Evolutionary conservation across 2,329 filamentous ascomycete genomes (phyloP).

Genomic region (Leptodontidium sp.): DNA sequence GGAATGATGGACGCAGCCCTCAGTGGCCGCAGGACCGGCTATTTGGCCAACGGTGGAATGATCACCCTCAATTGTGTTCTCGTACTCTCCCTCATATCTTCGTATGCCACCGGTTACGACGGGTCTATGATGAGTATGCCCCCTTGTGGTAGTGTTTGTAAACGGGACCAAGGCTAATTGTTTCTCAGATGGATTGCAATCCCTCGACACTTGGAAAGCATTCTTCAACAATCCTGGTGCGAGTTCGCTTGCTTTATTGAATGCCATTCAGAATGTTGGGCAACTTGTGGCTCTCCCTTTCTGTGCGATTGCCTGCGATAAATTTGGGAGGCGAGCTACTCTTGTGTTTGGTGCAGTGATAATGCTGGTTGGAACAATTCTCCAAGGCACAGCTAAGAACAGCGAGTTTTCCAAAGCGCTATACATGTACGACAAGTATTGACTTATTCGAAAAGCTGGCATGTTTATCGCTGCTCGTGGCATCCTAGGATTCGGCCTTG

Average conservation of each 20-base stretch:
- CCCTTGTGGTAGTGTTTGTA: background rate
- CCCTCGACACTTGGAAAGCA: constrained; percentile 52
- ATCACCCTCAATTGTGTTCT: constrained; percentile 40
- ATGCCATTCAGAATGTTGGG: constrained; percentile 43
- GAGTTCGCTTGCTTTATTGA: constrained; percentile 33
- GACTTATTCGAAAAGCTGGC: constrained; percentile 20
- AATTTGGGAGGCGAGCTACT: constrained; percentile 34
- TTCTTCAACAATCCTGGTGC: constrained; percentile 48
- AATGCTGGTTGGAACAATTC: constrained; percentile 31
- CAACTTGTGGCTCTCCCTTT: constrained; percentile 40
- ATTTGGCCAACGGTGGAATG: constrained; percentile 38
- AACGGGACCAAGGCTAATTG: background rate
- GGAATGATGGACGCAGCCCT: constrained; percentile 25
- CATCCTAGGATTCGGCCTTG: constrained; percentile 48
- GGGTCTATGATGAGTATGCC: constrained; percentile 38
- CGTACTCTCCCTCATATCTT: constrained; percentile 39
- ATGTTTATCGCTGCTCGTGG: constrained; percentile 47
- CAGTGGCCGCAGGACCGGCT: constrained; percentile 34
- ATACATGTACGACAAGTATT: no score
- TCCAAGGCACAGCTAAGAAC: constrained; percentile 36
- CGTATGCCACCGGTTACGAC: constrained; percentile 42
- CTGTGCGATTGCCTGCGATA: constrained; percentile 38
- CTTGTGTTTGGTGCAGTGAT: constrained; percentile 33
- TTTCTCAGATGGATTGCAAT: constrained; percentile 52
- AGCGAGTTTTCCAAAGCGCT: constrained; percentile 22